Base-by-base conservation (phyloP, 179 eudicot species). In the Actinidia arguta region DNA sequence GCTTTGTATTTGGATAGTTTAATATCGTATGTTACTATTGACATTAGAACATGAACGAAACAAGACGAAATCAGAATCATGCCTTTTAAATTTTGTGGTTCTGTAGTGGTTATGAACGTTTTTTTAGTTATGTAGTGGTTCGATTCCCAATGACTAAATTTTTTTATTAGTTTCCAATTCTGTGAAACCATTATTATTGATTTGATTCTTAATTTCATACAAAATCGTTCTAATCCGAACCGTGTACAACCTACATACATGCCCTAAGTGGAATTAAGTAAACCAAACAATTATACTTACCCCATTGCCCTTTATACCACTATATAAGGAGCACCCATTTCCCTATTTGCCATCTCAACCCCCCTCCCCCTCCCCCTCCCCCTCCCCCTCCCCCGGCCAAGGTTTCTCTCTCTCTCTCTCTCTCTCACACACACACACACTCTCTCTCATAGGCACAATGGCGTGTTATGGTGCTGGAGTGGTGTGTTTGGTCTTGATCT, bases 391-490 rank as follows among this genome's bases (percentile, higher is more conserved):
- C 17, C 73, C 55, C 7, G 36, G 52, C 5, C 52, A 48, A 48
- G 8, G 5, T 48, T 48, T 48, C 68, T 25, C 77, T 73, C 76
- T 50, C 76, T 73, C 61, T 75, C 68, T 51, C 68, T 73, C 68
- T 54, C 82, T 27, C 64, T 25, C 46, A 8, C 18, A 5, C 14
- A 66, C 54, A 54, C 16, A 25, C 44, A 82, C 11, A 54, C 44
- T 4, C 27, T n/a, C n/a, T n/a, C n/a, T n/a, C n/a, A n/a, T n/a
- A n/a, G n/a, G 42, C 58, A 85, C 54, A 62, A 86, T 87, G 89
- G 82, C 80, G 25, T 80, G 56, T 22, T 61, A 22, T 54, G 31
- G 64, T 25, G 78, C 76, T 18, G 56, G 68, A 52, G 18, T 68
- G 13, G 71, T 85, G 73, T 80, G 81, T 27, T 73, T 87, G 59